A percentile compares a stretch with the other conserved stretches of the same genome.
phyloP scores from a whole-genome alignment of 441 rosid genomes.

The Populus hybrid region DNA sequence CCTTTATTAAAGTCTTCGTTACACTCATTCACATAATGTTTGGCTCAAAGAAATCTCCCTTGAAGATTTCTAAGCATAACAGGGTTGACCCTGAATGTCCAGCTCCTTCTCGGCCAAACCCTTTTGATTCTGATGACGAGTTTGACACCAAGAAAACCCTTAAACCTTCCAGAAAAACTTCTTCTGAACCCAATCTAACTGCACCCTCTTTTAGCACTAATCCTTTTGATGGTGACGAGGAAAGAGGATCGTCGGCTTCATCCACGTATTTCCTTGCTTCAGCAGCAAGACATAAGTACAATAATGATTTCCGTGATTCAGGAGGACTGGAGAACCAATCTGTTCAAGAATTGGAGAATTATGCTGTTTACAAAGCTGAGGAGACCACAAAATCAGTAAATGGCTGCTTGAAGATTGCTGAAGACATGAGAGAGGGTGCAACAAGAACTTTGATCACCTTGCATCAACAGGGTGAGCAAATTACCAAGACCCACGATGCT shows the following conservation, averaged over 20 bases:
- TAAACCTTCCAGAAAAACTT: slow-evolving; percentile 45
- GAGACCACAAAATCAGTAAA: slow-evolving; percentile 78
- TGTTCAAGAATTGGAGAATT: slow-evolving; percentile 75
- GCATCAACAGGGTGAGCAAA: slow-evolving; percentile 92
- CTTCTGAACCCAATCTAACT: slow-evolving; percentile 45
- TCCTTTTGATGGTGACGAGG: slow-evolving; percentile 59
- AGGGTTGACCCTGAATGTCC: slow-evolving; percentile 36
- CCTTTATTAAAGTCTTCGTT: slow-evolving; percentile 8
- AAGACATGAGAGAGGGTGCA: slow-evolving; percentile 76
- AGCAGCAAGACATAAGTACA: slow-evolving; percentile 46
- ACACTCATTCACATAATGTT: slow-evolving; percentile 38
- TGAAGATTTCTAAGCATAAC: slow-evolving; percentile 43
- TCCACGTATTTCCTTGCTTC: slow-evolving; percentile 34
- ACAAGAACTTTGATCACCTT: slow-evolving; percentile 59
- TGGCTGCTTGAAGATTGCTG: slow-evolving; percentile 81
- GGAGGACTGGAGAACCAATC: slow-evolving; percentile 86
- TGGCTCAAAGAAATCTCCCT: slow-evolving; percentile 52
- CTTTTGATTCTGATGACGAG: slow-evolving; percentile 79
- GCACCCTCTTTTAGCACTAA: slow-evolving; percentile 33
- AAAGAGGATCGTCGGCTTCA: slow-evolving; percentile 31
- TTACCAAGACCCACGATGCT: slow-evolving; percentile 57
- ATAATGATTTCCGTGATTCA: slow-evolving; percentile 62
- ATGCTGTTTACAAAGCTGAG: slow-evolving; percentile 79
- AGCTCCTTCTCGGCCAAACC: slow-evolving; percentile 54
- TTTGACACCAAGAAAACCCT: slow-evolving; percentile 40